A percentile compares a stretch with the other conserved stretches of the same genome.
Evolutionary conservation across 78 protist genomes (phyloP).

Genomic region (Dictyostelium citrinum): DNA sequence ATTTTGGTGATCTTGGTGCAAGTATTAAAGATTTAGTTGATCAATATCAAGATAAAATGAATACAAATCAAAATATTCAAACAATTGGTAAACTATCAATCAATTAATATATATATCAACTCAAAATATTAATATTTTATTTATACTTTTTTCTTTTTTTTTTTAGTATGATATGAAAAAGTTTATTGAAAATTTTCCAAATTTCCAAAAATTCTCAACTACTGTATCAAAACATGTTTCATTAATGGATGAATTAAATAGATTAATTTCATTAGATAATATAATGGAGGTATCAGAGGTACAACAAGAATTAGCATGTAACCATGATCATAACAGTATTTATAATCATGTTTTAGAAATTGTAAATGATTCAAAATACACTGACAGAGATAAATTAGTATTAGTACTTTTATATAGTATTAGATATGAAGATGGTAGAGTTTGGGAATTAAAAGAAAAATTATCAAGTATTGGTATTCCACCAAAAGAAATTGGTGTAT

Average conservation of each 20-base stretch:
- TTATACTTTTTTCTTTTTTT: background rate
- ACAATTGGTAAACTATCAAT: constrained; percentile 69
- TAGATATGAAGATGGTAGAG: constrained; percentile 84
- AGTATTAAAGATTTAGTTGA: constrained; percentile 90
- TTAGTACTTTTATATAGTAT: constrained; percentile 91
- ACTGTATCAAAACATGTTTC: constrained; percentile 91
- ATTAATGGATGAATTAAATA: constrained; percentile 76
- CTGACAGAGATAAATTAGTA: constrained; percentile 76
- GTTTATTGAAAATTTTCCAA: constrained; percentile 95
- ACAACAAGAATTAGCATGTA: constrained; percentile 95
- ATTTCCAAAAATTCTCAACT: constrained; percentile 88
- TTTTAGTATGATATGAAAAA: constrained; percentile 91
- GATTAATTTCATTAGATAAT: constrained; percentile 7
- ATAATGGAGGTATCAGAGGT: constrained; percentile 86
- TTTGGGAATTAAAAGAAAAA: constrained; percentile 54
- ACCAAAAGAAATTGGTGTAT: background rate
- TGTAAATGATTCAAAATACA: background rate
- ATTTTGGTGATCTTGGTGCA: constrained; percentile 96
- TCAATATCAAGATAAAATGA: constrained; percentile 73
- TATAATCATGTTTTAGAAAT: background rate
- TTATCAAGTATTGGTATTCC: constrained; percentile 26
- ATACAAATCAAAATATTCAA: constrained; percentile 79
- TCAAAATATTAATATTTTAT: background rate
- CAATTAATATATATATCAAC: too few species aligned
- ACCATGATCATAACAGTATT: constrained; percentile 54